phyloP scores from a whole-genome alignment of 2,329 filamentous ascomycete species.

The Diaporthe sp. region DNA sequence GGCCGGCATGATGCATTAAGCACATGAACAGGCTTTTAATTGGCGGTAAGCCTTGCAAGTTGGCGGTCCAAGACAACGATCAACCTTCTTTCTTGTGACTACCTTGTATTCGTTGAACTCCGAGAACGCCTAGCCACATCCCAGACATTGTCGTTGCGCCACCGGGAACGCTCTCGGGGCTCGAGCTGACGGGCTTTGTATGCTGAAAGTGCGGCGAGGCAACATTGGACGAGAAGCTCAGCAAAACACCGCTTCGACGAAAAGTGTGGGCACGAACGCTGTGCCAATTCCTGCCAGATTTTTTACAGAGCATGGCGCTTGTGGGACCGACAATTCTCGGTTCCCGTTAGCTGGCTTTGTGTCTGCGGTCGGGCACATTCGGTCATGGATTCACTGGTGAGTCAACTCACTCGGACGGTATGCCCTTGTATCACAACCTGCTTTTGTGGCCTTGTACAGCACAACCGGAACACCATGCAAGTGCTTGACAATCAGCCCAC shows the following conservation, averaged over 20 bases:
- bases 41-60: background rate
- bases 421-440: background rate
- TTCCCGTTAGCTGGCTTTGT: conserved; percentile 3
- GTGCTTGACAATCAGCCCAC: background rate
- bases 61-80: background rate
- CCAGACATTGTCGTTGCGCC: background rate
- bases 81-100: background rate
- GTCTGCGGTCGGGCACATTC: background rate
- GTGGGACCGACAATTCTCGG: background rate
- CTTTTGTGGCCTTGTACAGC: conserved; percentile 10
- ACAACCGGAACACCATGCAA: conserved; percentile 6
- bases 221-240: background rate
- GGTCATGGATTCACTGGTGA: background rate
- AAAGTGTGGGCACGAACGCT: background rate
- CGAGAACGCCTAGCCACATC: background rate
- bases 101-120: background rate
- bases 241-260: background rate
- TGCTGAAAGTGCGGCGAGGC: conserved; percentile 14
- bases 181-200: background rate
- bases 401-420: background rate
- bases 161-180: background rate
- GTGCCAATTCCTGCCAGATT: background rate
- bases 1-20: too few relatives aligned
- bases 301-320: background rate
- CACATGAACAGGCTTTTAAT: background rate